Evolutionary conservation across 202 grass and related monocot species (phyloP), one percentile per base, ranked within the genome.

Genomic region (Tripidium arundinaceum): DNA sequence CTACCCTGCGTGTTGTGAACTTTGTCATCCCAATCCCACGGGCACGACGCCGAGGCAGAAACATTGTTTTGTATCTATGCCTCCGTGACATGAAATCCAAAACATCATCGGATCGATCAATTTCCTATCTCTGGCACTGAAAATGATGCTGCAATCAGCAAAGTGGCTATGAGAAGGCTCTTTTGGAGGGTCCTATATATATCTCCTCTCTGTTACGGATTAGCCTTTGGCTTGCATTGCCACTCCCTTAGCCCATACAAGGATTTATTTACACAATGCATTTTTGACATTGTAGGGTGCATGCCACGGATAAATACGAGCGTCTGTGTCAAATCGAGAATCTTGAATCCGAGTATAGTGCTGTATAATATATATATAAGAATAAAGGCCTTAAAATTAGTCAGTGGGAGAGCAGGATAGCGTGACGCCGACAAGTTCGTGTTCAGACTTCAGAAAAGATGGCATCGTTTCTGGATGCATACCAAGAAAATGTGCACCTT

Each of bases 381-480:
- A 67, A 74, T 11, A 83, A 74, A 50, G 16, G 14, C 3, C 12
- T 18, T 68, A 38, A 18, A 54, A 8, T 26, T 74, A 36, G 11
- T 50, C 24, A 64, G 55, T 63, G 55, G 42, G 66, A 65, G 33
- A 49, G 66, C 66, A 78, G 41, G 83, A 39, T 63, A 71, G 40
- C 73, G 72, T 63, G 74, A 74, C 8, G 67, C 62, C 60, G 70
- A 62, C 70, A 50, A 33, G 75, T 54, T 69, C 13, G 47, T 89
- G 67, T 78, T 69, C 67, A 83, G 79, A 65, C 78, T 78, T 69
- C 59, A 83, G 79, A 65, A 89, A 89, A 64, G 41, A n/a, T 21
- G 45, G 27, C 36, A 63, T 72, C 82, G 43, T 81, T 76, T 86
- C 55, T 81, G 77, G 54, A 55, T 33, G 57, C 77, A 79, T 4